Base-by-base conservation (phyloP, 2,329 filamentous ascomycete genomes). In the Epichloe amarillans region DNA sequence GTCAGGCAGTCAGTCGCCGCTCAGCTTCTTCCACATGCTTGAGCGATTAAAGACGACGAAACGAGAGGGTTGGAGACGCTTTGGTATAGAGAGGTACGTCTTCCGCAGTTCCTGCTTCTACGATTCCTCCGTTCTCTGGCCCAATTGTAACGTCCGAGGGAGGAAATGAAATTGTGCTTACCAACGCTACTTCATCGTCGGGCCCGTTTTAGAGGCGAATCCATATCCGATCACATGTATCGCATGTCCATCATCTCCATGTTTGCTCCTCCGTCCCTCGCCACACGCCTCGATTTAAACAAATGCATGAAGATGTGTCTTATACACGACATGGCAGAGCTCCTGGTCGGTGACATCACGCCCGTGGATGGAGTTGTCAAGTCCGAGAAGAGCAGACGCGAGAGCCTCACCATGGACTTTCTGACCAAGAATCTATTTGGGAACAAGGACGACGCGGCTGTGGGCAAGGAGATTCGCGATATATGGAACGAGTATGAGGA, bases 161-260 rank as follows among this genome's bases (percentile, higher is more conserved):
- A 30, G 26, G 26, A 30, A 30, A 30, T 11, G 26, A 11, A 30
- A 30, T 11, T 11, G 26, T 30, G 26, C 21, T 46, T 2, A 46
- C 35, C 45, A 17, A 46, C 30, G 42, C 41, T 46, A n/a, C 12
- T 26, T 33, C 19, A 19, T 10, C 19, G 11, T 21, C 36, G 11
- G 36, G 1, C 11, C 7, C 6, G 8, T 33, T 26, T 5, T 55
- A 82, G 77, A 52, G 86, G 88, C 65, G 93, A 98, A 69, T 95
- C 88, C 2, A 96, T 98, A 63, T 79, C 88, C 50, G 93, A 98
- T 71, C 93, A 98, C 76, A 98, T 98, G 93, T 98, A 97, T 71
- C 89, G 93, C 70, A 98, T 98, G 93, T 88, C 90, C 47, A 79
- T 98, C 58, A 88, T 98, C 67, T 89, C 88, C 56, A 87, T 98